A percentile compares a stretch with the other conserved stretches of the same genome.
These are phyloP conservation scores for Penicillium sp. DNA, from an alignment of 2,329 filamentous ascomycete genomes.

Conservation along the genomic window DNA sequence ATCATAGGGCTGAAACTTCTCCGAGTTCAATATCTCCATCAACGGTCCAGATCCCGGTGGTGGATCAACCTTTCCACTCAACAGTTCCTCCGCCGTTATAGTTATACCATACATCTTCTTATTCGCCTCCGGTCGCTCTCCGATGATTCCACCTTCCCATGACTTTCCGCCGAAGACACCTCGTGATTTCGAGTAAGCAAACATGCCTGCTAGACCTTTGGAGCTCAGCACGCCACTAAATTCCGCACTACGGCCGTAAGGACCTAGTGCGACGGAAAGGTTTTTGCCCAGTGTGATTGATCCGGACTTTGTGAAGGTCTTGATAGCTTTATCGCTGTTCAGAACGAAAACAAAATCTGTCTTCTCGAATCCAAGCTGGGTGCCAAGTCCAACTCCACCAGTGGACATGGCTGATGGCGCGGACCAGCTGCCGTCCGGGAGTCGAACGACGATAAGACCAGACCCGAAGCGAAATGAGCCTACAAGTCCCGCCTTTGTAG, in stretches of 20 bases:
- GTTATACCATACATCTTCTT: slow-evolving; percentile 89
- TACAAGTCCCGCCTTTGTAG: slow-evolving; percentile 53
- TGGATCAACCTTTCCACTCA: slow-evolving; percentile 75
- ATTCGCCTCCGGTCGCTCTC: slow-evolving; percentile 93
- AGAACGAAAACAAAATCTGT: slow-evolving; percentile 90
- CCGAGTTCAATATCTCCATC: slow-evolving; percentile 74
- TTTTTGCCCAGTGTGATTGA: slow-evolving; percentile 93
- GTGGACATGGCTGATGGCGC: slow-evolving; percentile 54
- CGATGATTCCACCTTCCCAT: slow-evolving; percentile 86
- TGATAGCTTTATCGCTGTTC: slow-evolving; percentile 85
- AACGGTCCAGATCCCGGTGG: slow-evolving; percentile 82
- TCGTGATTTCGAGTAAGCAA: slow-evolving; percentile 97
- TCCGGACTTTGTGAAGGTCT: slow-evolving; percentile 88
- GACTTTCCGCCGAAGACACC: slow-evolving; percentile 93
- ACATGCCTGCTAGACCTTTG: slow-evolving; percentile 85
- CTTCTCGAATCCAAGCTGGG: slow-evolving; percentile 54
- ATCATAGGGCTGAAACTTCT: neutral
- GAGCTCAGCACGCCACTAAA: slow-evolving; percentile 92
- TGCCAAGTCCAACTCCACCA: slow-evolving; percentile 53
- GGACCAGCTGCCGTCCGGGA: slow-evolving; percentile 52
- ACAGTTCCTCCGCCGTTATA: slow-evolving; percentile 77
- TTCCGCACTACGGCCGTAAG: slow-evolving; percentile 91
- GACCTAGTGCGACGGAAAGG: slow-evolving; percentile 92
- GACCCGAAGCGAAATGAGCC: slow-evolving; percentile 54
- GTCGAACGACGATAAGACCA: slow-evolving; percentile 52